Evolutionary conservation across 345 rosid genomes (phyloP).

Genomic region (Cardiospermum halicacabum): DNA sequence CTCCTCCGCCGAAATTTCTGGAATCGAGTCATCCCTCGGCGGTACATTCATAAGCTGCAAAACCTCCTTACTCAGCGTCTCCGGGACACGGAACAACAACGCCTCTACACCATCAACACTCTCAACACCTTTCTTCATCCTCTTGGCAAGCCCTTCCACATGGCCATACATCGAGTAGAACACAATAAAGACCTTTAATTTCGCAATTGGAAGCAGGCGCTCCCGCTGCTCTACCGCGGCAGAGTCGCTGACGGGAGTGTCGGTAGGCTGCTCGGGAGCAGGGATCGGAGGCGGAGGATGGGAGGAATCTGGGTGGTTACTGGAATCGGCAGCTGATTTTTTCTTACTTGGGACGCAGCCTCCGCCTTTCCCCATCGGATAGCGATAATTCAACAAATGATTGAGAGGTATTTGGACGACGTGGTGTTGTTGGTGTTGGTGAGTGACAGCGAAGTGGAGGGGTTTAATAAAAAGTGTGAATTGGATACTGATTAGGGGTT

Average conservation of each 20-base stretch:
- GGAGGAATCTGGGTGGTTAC: slow-evolving; percentile 14
- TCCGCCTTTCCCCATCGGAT: slow-evolving; percentile 86
- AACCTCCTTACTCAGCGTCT: slow-evolving; percentile 50
- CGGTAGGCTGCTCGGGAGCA: slow-evolving; percentile 24
- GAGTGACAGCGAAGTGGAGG: not conserved
- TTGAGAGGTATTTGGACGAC: not conserved
- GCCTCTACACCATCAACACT: slow-evolving; percentile 57
- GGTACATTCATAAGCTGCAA: slow-evolving; percentile 60
- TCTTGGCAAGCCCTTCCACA: slow-evolving; percentile 59
- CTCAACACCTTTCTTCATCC: slow-evolving; percentile 70
- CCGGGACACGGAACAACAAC: slow-evolving; percentile 48
- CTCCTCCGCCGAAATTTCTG: slow-evolving; percentile 49
- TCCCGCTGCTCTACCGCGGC: slow-evolving; percentile 14
- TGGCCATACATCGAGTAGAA: slow-evolving; percentile 80
- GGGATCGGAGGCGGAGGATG: slow-evolving; percentile 37
- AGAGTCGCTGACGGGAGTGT: not conserved
- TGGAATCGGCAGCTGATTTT: slow-evolving; percentile 33
- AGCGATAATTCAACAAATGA: not conserved
- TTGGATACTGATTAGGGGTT: too few species aligned
- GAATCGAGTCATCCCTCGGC: slow-evolving; percentile 36
- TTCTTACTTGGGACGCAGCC: slow-evolving; percentile 97
- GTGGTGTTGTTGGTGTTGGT: not conserved
- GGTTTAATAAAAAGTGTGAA: not conserved
- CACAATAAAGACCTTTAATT: slow-evolving; percentile 41
- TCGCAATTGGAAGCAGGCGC: slow-evolving; percentile 15